phyloP scores from a whole-genome alignment of 2,329 filamentous ascomycete species.

The Gremmenia infestans region DNA sequence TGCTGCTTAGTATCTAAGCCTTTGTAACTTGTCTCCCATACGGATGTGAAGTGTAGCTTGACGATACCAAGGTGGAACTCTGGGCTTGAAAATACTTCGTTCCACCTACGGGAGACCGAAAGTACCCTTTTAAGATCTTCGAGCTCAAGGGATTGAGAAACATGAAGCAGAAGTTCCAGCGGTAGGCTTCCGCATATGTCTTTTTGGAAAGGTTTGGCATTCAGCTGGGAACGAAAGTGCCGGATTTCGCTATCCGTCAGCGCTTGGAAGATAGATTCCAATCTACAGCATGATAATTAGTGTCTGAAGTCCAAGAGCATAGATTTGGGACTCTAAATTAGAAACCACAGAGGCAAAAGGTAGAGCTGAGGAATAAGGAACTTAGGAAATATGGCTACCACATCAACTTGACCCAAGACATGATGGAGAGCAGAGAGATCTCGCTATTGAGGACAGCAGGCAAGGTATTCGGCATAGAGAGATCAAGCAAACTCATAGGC shows the following conservation, averaged over 20 bases:
- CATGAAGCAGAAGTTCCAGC: constrained; percentile 16
- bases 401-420: too few species aligned
- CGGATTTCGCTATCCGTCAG: constrained; percentile 16
- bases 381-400: too few species aligned
- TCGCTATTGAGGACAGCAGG: too few species aligned
- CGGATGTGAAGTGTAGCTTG: constrained; percentile 1
- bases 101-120: constrained; percentile 22
- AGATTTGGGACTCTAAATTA: background rate
- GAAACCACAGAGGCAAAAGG: too few species aligned
- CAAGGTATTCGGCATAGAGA: too few species aligned
- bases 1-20: background rate
- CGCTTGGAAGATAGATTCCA: constrained; percentile 14
- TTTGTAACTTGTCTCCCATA: background rate
- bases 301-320: background rate
- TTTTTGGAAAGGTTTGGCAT: constrained; percentile 7
- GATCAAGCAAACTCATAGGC: too few species aligned
- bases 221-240: constrained; percentile 13
- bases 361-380: too few species aligned
- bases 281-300: constrained; percentile 6
- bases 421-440: too few species aligned
- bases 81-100: constrained; percentile 13
- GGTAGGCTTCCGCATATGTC: constrained; percentile 17
- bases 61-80: constrained; percentile 11
- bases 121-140: constrained; percentile 22
- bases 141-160: constrained; percentile 19